Conservation (phyloP, 306 rosid species). For the Cucumis cinereus region DNA sequence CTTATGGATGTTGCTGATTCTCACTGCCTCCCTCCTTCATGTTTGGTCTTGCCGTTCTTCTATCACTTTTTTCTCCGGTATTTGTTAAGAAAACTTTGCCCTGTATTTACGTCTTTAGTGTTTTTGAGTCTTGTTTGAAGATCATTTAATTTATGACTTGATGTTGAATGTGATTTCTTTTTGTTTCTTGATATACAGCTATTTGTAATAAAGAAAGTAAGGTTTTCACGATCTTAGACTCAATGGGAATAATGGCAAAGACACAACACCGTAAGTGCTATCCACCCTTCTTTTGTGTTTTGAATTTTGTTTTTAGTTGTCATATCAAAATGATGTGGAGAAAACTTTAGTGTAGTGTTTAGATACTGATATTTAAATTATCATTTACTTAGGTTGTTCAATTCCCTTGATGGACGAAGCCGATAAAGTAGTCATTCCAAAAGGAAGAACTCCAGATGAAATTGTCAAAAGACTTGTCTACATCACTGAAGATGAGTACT, state of each 20-base stretch:
- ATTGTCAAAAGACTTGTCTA: slow-evolving; percentile 44
- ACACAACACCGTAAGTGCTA: slow-evolving; percentile 64
- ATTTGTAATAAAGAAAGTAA: slow-evolving; percentile 86
- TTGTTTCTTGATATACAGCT: slow-evolving; percentile 47
- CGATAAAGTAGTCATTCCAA: slow-evolving; percentile 54
- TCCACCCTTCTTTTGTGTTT: slow-evolving; percentile 9
- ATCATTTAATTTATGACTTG: neutral
- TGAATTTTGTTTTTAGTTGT: neutral
- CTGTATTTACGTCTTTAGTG: neutral
- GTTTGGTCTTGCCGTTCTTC: slow-evolving; percentile 90
- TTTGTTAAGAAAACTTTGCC: neutral
- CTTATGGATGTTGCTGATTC: slow-evolving; percentile 87
- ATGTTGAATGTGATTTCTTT: neutral
- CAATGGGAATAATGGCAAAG: slow-evolving; percentile 51
- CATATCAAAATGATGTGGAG: neutral
- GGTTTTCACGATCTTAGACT: slow-evolving; percentile 55
- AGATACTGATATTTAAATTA: slow-evolving; percentile 10
- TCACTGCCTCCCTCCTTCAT: slow-evolving; percentile 67
- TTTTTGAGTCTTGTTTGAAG: slow-evolving; percentile 9
- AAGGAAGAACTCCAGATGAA: slow-evolving; percentile 49
- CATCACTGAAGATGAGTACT: slow-evolving; percentile 36
- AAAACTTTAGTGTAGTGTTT: neutral
- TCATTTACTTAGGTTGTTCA: slow-evolving; percentile 48
- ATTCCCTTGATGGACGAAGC: slow-evolving; percentile 66
- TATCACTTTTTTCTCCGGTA: slow-evolving; percentile 72